phyloP scores from a whole-genome alignment of 768 basidiomycete genomes.

The Lyophyllum shimeji region DNA sequence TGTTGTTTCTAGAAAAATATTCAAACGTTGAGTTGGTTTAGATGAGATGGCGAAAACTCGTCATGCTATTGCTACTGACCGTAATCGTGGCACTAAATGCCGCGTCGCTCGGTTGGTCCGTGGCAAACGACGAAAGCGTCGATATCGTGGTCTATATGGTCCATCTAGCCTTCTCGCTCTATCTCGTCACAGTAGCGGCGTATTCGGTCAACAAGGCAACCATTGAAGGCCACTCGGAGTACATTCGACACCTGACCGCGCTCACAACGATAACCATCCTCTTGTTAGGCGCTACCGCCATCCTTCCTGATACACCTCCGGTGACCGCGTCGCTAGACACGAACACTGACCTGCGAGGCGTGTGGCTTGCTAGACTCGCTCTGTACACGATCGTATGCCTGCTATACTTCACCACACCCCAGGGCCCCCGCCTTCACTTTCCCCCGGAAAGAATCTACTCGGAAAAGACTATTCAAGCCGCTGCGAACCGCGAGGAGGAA shows the following conservation, averaged over 20 bases:
- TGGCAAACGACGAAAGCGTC: slow-evolving; percentile 27
- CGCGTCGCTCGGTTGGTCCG: slow-evolving; percentile 55
- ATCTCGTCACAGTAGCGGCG: slow-evolving; percentile 51
- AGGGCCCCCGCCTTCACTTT: slow-evolving; percentile 75
- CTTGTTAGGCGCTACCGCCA: slow-evolving; percentile 46
- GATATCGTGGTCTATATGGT: slow-evolving; percentile 40
- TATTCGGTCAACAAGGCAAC: slow-evolving; percentile 51
- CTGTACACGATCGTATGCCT: slow-evolving; percentile 47
- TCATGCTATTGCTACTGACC: slow-evolving; percentile 45
- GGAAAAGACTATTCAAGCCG: slow-evolving; percentile 58
- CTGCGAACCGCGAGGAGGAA: slow-evolving; percentile 62
- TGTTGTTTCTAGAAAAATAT: background rate
- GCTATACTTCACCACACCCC: slow-evolving; percentile 53
- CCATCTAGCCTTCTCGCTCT: slow-evolving; percentile 56
- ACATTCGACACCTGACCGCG: slow-evolving; percentile 59
- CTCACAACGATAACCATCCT: slow-evolving; percentile 50
- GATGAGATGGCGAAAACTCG: slow-evolving; percentile 61
- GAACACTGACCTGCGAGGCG: slow-evolving; percentile 22
- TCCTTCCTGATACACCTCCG: slow-evolving; percentile 51
- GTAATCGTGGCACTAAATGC: slow-evolving; percentile 50
- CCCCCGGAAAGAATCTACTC: slow-evolving; percentile 76
- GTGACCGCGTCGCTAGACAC: slow-evolving; percentile 24
- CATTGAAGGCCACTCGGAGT: slow-evolving; percentile 41
- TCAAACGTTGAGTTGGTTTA: slow-evolving; percentile 20
- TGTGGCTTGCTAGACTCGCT: slow-evolving; percentile 55